Evolutionary conservation across 345 rosid genomes (phyloP).

Genomic region (Citrus trifoliata): DNA sequence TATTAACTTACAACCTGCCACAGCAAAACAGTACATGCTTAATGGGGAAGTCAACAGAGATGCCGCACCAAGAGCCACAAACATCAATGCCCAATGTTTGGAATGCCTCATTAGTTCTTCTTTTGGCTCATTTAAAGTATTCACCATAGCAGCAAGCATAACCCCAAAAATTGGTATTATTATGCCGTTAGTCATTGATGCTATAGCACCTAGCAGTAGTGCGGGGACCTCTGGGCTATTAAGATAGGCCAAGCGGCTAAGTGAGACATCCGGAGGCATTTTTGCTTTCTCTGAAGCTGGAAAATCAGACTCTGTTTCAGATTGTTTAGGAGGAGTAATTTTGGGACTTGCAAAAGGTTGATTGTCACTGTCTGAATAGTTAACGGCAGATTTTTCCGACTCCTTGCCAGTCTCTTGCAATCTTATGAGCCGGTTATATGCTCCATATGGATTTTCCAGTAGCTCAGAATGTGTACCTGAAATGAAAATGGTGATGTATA

Average conservation of each 20-base stretch:
- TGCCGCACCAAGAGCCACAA: conserved; percentile 26
- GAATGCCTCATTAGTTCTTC: conserved; percentile 22
- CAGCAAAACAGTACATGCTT: conserved; percentile 25
- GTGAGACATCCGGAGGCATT: conserved; percentile 6
- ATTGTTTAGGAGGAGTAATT: neutral
- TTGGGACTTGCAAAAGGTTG: conserved; percentile 8
- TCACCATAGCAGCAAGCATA: conserved; percentile 24
- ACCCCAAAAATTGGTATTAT: conserved; percentile 29
- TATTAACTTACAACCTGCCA: conserved; percentile 33
- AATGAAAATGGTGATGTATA: neutral
- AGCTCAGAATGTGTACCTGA: conserved; percentile 40
- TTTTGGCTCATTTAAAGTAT: conserved; percentile 26
- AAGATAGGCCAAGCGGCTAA: conserved; percentile 31
- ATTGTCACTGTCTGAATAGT: neutral
- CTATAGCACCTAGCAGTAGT: conserved; percentile 26
- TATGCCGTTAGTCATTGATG: conserved; percentile 24
- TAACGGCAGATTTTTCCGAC: conserved; percentile 9
- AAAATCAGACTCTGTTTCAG: neutral
- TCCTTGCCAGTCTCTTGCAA: conserved; percentile 32
- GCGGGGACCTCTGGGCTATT: conserved; percentile 37
- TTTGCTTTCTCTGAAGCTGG: neutral
- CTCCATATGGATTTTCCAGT: conserved; percentile 36
- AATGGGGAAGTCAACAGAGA: conserved; percentile 14
- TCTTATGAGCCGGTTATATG: conserved; percentile 35
- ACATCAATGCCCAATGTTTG: conserved; percentile 30